phyloP scores from a whole-genome alignment of 805 yeast genomes.

The Spathaspora boniae region DNA sequence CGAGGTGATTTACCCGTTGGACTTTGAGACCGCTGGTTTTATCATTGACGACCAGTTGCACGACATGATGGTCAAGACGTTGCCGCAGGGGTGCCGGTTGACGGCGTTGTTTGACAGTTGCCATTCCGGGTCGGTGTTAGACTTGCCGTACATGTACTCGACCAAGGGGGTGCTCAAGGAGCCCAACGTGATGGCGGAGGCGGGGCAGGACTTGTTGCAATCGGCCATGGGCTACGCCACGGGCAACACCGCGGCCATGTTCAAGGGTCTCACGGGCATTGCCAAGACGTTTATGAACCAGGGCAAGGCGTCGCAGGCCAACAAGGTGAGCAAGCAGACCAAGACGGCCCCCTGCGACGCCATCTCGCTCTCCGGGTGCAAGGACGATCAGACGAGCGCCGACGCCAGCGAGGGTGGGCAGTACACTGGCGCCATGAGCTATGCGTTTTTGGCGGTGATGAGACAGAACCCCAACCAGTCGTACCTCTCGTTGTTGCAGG shows the following conservation, averaged over 20 bases:
- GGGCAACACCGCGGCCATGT: conserved; percentile 49
- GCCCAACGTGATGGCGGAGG: conserved; percentile 72
- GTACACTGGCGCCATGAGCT: conserved; percentile 84
- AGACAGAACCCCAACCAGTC: conserved; percentile 59
- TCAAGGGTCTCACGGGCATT: conserved; percentile 35
- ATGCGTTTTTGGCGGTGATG: conserved; percentile 68
- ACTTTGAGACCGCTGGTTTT: conserved; percentile 63
- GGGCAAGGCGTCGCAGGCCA: conserved; percentile 19
- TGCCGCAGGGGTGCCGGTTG: conserved; percentile 69
- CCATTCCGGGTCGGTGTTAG: conserved; percentile 81
- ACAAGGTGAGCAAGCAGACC: conserved; percentile 44
- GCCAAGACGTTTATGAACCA: conserved; percentile 18
- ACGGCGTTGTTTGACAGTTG: conserved; percentile 84
- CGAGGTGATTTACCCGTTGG: conserved; percentile 71
- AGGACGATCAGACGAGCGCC: conserved; percentile 76
- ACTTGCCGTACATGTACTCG: conserved; percentile 75
- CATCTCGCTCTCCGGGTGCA: conserved; percentile 74
- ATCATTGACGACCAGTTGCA: conserved; percentile 75
- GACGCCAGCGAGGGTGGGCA: conserved; percentile 71
- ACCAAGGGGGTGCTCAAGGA: conserved; percentile 82
- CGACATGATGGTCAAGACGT: conserved; percentile 62
- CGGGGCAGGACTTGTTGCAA: conserved; percentile 61
- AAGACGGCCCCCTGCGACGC: conserved; percentile 78
- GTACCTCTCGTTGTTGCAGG: conserved; percentile 65
- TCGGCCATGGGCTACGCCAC: conserved; percentile 58